phyloP scores from a whole-genome alignment of 495 filamentous ascomycete species.

The Aspergillus sparsus region DNA sequence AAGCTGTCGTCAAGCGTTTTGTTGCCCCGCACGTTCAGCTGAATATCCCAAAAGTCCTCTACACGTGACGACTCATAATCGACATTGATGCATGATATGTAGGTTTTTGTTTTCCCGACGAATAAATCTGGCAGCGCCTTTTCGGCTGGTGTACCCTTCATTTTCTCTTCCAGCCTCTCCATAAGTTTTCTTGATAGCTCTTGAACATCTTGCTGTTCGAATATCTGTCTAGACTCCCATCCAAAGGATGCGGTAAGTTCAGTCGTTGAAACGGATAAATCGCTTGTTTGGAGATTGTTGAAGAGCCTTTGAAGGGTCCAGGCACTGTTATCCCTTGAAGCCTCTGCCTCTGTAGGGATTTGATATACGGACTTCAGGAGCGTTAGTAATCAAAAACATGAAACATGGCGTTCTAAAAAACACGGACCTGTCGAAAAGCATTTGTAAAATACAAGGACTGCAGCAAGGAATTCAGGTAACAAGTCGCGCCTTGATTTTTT shows the following conservation, averaged over 20 bases:
- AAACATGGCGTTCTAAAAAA: constrained; percentile 15
- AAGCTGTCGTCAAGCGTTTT: constrained; percentile 93
- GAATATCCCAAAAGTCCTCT: constrained; percentile 99
- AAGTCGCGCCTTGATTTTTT: constrained; percentile 97
- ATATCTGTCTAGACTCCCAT: constrained; percentile 97
- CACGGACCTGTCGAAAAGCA: constrained; percentile 82
- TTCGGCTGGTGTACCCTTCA: constrained; percentile 97
- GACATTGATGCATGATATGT: constrained; percentile 98
- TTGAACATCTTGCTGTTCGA: constrained; percentile 98
- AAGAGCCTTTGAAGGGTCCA: constrained; percentile 94
- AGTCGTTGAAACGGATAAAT: constrained; percentile 78
- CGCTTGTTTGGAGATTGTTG: constrained; percentile 85
- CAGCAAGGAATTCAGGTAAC: constrained; percentile 95
- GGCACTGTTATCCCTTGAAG: constrained; percentile 80
- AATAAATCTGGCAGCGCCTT: constrained; percentile 88
- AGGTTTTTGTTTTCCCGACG: constrained; percentile 95
- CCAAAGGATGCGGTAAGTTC: constrained; percentile 96
- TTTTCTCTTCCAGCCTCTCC: constrained; percentile 92
- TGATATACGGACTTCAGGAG: constrained; percentile 81
- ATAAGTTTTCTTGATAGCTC: constrained; percentile 95
- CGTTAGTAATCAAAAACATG: constrained; percentile 5
- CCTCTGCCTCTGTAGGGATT: constrained; percentile 86
- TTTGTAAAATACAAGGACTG: constrained; percentile 98
- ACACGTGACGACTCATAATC: constrained; percentile 91
- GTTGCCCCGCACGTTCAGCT: constrained; percentile 93